Percentiles rank a stretch among this genome's conserved stretches.
These are phyloP conservation scores for Exophiala aquamarina DNA, from an alignment of 2,329 filamentous ascomycete species.

Conservation along the genomic window DNA sequence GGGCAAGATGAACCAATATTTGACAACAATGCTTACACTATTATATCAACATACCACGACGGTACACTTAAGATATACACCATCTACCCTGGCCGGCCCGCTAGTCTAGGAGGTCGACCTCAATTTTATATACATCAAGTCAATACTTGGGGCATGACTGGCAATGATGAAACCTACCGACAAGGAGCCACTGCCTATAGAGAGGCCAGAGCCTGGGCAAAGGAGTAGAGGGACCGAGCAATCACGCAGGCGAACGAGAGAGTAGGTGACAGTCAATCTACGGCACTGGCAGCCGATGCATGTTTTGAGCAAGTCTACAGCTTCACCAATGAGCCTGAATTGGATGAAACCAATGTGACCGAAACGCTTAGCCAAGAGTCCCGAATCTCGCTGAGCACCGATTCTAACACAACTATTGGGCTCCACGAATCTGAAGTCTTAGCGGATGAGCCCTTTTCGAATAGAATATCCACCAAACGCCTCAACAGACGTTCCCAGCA, in stretches of 20 bases:
- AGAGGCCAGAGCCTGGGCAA: constrained; percentile 41
- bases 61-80: constrained; percentile 41
- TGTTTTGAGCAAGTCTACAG: constrained; percentile 7
- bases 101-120: constrained; percentile 31
- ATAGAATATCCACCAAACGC: no score
- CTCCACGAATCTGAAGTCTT: no score
- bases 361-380: no score
- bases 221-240: constrained; percentile 37
- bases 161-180: constrained; percentile 32
- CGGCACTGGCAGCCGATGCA: constrained; percentile 27
- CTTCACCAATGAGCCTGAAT: constrained; percentile 6
- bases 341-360: constrained; percentile 34
- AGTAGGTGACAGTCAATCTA: no score
- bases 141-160: constrained; percentile 31
- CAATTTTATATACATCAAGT: constrained; percentile 45
- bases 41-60: constrained; percentile 40
- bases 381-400: no score
- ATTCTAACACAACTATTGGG: no score
- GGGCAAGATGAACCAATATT: constrained; percentile 33
- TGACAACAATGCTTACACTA: constrained; percentile 41
- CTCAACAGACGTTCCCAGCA: no score
- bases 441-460: no score
- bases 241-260: constrained; percentile 31
- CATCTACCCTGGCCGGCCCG: constrained; percentile 38
- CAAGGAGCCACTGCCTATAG: constrained; percentile 40